These are phyloP conservation scores for Fusarium staphyleae DNA, from an alignment of 2,329 filamentous ascomycete genomes.

Conservation along the genomic window DNA sequence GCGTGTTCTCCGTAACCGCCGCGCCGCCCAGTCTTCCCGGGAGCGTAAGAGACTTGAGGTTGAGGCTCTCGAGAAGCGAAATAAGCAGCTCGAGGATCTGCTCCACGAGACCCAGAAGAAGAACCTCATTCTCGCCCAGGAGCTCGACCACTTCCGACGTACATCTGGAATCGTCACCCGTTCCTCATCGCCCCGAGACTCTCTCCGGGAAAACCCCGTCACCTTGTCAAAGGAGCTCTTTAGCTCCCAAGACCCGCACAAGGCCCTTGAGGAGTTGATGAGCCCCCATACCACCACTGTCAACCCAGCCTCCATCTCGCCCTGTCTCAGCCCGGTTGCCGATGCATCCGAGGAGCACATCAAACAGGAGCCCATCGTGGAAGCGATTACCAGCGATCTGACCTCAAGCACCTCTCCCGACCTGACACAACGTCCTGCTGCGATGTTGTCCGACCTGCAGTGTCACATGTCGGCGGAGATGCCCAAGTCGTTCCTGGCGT, in stretches of 20 bases:
- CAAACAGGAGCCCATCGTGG: constrained; percentile 41
- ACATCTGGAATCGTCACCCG: constrained; percentile 52
- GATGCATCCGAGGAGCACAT: constrained; percentile 48
- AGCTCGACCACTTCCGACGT: constrained; percentile 58
- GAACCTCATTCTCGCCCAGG: constrained; percentile 57
- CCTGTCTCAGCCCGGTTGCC: constrained; percentile 60
- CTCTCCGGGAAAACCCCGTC: constrained; percentile 55
- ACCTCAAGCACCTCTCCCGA: constrained; percentile 68
- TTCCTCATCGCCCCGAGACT: constrained; percentile 52
- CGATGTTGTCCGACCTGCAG: constrained; percentile 99
- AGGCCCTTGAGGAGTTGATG: constrained; percentile 53
- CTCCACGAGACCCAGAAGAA: constrained; percentile 66
- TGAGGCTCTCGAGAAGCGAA: constrained; percentile 81
- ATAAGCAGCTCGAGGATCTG: constrained; percentile 71
- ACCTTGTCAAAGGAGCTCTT: constrained; percentile 68
- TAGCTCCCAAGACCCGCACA: constrained; percentile 53
- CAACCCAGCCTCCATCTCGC: constrained; percentile 68
- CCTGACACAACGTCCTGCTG: constrained; percentile 99
- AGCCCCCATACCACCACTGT: constrained; percentile 56
- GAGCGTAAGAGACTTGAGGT: constrained; percentile 91
- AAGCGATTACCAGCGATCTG: constrained; percentile 37
- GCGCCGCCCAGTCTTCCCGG: constrained; percentile 93
- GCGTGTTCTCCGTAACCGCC: constrained; percentile 93
- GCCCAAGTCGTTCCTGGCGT: constrained; percentile 55
- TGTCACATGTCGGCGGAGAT: constrained; percentile 92